Evolutionary conservation across 169 alveolate species (phyloP).

Genomic region (Eimeria mitis): DNA sequence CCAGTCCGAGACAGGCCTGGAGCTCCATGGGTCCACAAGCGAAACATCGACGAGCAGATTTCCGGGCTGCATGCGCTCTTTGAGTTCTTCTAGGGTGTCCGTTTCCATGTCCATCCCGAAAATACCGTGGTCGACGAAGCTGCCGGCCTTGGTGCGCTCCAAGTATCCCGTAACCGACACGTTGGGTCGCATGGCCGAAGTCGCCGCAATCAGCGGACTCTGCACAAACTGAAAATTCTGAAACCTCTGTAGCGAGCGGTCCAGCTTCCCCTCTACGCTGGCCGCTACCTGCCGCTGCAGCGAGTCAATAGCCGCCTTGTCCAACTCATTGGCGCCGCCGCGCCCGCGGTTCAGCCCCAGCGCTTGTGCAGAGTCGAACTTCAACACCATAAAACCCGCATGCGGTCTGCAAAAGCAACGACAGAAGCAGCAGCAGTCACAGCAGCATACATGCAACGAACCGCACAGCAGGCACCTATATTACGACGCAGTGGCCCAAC

Average conservation of each 20-base stretch:
- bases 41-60: slow-evolving; percentile 75
- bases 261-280: slow-evolving; percentile 63
- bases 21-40: slow-evolving; percentile 75
- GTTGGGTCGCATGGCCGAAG: slow-evolving; percentile 58
- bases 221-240: slow-evolving; percentile 30
- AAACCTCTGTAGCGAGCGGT: slow-evolving; percentile 51
- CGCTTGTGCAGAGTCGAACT: slow-evolving; percentile 43
- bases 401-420: slow-evolving; percentile 65
- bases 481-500: no score
- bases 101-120: slow-evolving; percentile 78
- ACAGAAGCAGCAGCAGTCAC: no score
- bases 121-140: slow-evolving; percentile 52
- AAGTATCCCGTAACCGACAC: slow-evolving; percentile 73
- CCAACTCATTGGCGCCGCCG: slow-evolving; percentile 10
- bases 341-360: slow-evolving; percentile 25
- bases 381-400: slow-evolving; percentile 68
- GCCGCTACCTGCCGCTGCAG: slow-evolving; percentile 79
- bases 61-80: slow-evolving; percentile 51
- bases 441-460: neutral
- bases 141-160: slow-evolving; percentile 44
- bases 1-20: slow-evolving; percentile 61
- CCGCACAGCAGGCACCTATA: neutral
- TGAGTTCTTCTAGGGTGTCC: slow-evolving; percentile 68
- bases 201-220: slow-evolving; percentile 39
- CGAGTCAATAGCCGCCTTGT: slow-evolving; percentile 60